Base-by-base conservation (phyloP, 2,329 filamentous ascomycete species). In the Fonsecaea pugnacius region DNA sequence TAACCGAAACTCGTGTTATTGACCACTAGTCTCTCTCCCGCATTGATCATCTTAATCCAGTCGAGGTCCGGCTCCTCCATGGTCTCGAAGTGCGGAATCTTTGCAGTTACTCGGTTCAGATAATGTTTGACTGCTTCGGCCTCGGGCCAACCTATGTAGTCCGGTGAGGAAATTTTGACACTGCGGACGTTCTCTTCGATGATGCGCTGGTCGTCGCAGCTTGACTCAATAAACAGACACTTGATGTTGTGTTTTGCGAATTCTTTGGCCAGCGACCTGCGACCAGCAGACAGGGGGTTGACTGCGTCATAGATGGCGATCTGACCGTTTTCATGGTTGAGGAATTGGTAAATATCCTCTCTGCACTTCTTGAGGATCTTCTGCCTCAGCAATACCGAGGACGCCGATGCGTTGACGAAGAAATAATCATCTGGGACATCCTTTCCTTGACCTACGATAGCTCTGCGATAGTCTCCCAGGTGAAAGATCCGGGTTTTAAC, bases 31-130 rank as follows among this genome's bases (percentile, higher is more conserved):
- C 92, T 88, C 74, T 94, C 88, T 51, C 95, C 95, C 7, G 95
- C 95, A 71, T 99, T 99, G 75, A 98, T 96, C 94, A 99, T 97
- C 81, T 96, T 97, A 80, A 99, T 94, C 79, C 94, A 99, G 76
- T 98, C 96, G 68, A 99, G 84, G 70, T 98, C 93, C 33, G 85
- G 84, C 76, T 99, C 95, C 72, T 93, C 86, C 92, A 99, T 98
- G 1, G 92, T 96, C 79, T 99, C 93, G 72, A 96, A 99, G 64
- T 94, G 89, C 21, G 95, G 95, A 65, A 99, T 99, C 71, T 95
- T 91, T 71, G 91, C 89, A 68, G 92, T 89, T 74, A 99, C 98
- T 57, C 95, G 89, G 67, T 88, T 86, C 43, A 99, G 85, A 73
- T 99, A 99, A 72, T 97, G 87, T 73, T 91, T 89, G 33, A 96